phyloP scores from a whole-genome alignment of 306 rosid species.

The Quercus suber region DNA sequence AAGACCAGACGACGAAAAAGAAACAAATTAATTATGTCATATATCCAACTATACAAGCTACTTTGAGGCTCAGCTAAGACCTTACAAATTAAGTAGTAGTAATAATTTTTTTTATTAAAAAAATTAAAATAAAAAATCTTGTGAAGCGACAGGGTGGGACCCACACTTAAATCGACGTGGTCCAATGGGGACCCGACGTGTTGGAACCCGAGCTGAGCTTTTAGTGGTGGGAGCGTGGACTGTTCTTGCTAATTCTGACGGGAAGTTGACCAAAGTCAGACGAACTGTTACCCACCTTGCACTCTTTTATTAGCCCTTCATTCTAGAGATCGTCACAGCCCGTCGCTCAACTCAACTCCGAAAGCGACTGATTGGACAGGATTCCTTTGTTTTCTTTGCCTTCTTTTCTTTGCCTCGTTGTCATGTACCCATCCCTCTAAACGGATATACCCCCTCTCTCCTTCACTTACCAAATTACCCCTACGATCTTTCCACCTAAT shows the following conservation, averaged over 20 bases:
- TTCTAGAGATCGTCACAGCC: not conserved
- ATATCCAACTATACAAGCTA: not conserved
- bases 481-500: not conserved
- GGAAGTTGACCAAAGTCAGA: conserved; percentile 7
- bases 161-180: conserved; percentile 2
- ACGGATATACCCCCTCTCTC: not conserved
- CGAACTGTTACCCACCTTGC: not conserved
- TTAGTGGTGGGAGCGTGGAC: not conserved
- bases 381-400: conserved; percentile 23
- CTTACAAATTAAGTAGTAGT: not conserved
- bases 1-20: no score
- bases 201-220: not conserved
- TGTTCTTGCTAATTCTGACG: not conserved
- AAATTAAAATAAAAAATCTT: not conserved
- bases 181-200: conserved; percentile 9
- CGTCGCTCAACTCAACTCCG: not conserved
- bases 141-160: not conserved
- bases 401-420: conserved; percentile 23
- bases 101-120: no score
- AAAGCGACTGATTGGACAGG: conserved; percentile 32
- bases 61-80: not conserved
- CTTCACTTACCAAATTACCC: conserved; percentile 8
- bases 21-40: not conserved
- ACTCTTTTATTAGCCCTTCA: not conserved
- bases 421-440: conserved; percentile 1